A percentile compares a stretch with the other conserved stretches of the same genome.
These are phyloP conservation scores for Calocera viscosa DNA, from an alignment of 768 basidiomycete genomes.

Conservation along the genomic window DNA sequence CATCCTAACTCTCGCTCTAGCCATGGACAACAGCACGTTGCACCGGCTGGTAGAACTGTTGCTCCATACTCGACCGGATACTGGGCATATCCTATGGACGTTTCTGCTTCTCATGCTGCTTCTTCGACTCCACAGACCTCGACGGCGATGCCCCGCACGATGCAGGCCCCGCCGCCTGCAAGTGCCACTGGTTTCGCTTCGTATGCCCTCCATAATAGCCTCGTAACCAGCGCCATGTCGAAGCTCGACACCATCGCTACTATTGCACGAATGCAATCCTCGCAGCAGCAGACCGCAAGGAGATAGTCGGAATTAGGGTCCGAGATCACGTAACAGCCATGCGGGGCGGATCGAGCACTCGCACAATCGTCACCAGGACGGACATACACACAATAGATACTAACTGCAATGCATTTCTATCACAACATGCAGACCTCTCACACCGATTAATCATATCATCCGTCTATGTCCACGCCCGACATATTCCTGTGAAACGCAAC, in stretches of 20 bases:
- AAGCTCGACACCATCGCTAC: not conserved
- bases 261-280: not conserved
- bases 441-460: too few species aligned
- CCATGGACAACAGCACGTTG: not conserved
- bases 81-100: not conserved
- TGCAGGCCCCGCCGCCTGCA: not conserved
- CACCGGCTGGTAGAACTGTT: not conserved
- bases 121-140: not conserved
- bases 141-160: not conserved
- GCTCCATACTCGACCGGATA: not conserved
- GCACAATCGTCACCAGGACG: too few species aligned
- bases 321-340: not conserved
- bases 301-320: too few species aligned
- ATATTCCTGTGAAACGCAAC: too few species aligned
- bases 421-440: not conserved
- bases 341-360: too few species aligned
- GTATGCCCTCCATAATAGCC: not conserved
- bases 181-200: not conserved
- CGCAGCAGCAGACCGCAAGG: too few species aligned
- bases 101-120: not conserved
- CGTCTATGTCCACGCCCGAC: too few species aligned
- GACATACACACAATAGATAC: not conserved
- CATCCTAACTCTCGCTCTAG: too few species aligned
- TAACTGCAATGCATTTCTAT: not conserved
- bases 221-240: not conserved